Percentiles rank a stretch among this genome's conserved stretches.
phyloP scores from a whole-genome alignment of 805 yeast species.

The Candida sanyiensis region DNA sequence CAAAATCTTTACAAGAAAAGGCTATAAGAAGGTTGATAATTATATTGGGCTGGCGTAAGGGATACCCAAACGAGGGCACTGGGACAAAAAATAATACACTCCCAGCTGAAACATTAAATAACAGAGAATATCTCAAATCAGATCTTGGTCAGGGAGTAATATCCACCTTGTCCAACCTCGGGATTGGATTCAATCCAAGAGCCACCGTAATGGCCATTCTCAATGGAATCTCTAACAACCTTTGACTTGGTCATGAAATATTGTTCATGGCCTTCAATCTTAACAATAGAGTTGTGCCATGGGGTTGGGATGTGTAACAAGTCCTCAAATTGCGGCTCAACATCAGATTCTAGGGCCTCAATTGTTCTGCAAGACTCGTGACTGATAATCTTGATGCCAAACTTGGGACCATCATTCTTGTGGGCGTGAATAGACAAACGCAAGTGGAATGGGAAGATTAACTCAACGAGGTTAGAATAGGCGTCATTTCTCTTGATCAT shows the following conservation, averaged over 20 bases:
- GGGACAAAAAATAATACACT: too few relatives aligned
- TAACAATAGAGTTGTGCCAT: slow-evolving; percentile 55
- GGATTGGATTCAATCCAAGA: slow-evolving; percentile 30
- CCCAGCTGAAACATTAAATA: too few relatives aligned
- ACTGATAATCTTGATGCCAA: slow-evolving; percentile 46
- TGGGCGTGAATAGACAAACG: slow-evolving; percentile 61
- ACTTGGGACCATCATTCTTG: slow-evolving; percentile 53
- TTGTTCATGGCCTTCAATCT: slow-evolving; percentile 31
- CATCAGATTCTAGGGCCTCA: slow-evolving; percentile 33
- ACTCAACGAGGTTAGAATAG: slow-evolving; percentile 55
- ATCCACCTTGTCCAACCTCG: slow-evolving; percentile 32
- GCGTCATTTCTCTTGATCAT: slow-evolving; percentile 64
- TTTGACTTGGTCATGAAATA: slow-evolving; percentile 33
- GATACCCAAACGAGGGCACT: too few relatives aligned
- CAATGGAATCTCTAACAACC: slow-evolving; percentile 32
- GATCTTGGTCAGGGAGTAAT: slow-evolving; percentile 13
- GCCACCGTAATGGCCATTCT: slow-evolving; percentile 30
- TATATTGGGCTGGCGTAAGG: too few relatives aligned
- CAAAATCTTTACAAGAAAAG: too few relatives aligned
- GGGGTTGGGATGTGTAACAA: slow-evolving; percentile 60
- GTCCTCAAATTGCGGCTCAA: slow-evolving; percentile 44
- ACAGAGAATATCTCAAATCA: too few relatives aligned
- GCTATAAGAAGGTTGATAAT: too few relatives aligned
- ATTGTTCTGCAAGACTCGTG: slow-evolving; percentile 40
- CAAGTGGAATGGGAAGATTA: slow-evolving; percentile 53